Base-by-base conservation (phyloP, 805 yeast genomes). In the Nakazawaea ishiwadae region DNA sequence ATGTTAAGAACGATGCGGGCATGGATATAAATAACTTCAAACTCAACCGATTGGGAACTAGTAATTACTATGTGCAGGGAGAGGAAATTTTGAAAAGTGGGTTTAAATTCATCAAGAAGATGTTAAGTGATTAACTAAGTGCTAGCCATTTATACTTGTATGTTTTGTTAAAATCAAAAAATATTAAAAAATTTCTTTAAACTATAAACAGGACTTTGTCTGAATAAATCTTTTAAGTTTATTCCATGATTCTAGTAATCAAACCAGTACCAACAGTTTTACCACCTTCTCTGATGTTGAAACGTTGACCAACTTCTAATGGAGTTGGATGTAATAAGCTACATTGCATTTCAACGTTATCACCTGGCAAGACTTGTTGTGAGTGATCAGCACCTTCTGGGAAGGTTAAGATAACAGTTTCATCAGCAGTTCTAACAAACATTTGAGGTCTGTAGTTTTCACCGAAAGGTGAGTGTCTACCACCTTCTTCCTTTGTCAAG, bases 271-370 rank as follows among this genome's bases (percentile, higher is more conserved):
- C 99, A 53, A 93, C 97, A 52, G 99, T 93, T 75, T 84, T 86
- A 66, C 97, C 97, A 73, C 98, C 97, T 75, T 93, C 99, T 81
- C 99, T 93, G 66, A 93, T 77, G 81, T 93, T 93, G 84, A 93
- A 93, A 73, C 98, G 86, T 77, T 90, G 96, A 66, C 95, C 95
- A 58, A 84, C 82, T 77, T 93, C 99, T 51, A 93, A 60, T 48
- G 98, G 95, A 54, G 95, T 86, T 65, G 96, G 93, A 72, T 79
- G 86, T 50, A 84, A 81, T 62, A 91, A 75, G 63, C 84, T 84
- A 63, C 91, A 86, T 60, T 79, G 81, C 96, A 93, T 87, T 77
- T 93, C 99, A 50, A 89, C 79, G 69, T 93, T 93, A 77, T 93
- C 99, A 73, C 99, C 99, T 51, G 99, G 99, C 75, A 86, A 77